A percentile compares a stretch with the other conserved stretches of the same genome.
These are phyloP conservation scores for Glycine soja DNA, from an alignment of 306 rosid genomes.

Conservation along the genomic window DNA sequence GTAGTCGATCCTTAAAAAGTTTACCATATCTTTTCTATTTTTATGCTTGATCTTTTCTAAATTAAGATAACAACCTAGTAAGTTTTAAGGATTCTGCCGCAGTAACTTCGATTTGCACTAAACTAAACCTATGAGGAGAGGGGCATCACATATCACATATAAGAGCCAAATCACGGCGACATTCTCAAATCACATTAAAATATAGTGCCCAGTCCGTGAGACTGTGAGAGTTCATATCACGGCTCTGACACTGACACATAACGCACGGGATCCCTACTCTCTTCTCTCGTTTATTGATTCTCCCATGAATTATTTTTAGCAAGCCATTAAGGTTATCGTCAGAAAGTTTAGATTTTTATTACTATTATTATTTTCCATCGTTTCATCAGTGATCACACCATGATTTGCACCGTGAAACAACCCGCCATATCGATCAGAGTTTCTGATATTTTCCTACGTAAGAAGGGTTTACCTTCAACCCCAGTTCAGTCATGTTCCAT, in stretches of 20 bases:
- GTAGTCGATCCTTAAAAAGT: neutral
- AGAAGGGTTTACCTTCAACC: constrained; percentile 3
- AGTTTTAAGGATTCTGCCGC: neutral
- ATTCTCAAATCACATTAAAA: neutral
- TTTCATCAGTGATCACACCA: constrained; percentile 17
- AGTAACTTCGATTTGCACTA: neutral
- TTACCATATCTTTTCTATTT: neutral
- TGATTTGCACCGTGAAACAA: constrained; percentile 52
- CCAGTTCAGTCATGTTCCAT: constrained; percentile 27
- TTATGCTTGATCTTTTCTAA: neutral
- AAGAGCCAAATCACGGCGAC: neutral
- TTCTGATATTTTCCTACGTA: constrained; percentile 35
- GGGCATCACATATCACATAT: neutral
- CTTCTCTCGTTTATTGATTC: no score
- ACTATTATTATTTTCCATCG: neutral
- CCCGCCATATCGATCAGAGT: constrained; percentile 33
- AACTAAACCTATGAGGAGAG: no score
- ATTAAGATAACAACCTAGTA: neutral
- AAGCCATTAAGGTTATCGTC: constrained; percentile 25
- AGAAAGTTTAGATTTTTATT: constrained; percentile 36
- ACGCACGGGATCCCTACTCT: constrained; percentile 17
- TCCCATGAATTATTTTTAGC: neutral
- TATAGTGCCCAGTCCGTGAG: constrained; percentile 41
- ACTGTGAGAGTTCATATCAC: constrained; percentile 42
- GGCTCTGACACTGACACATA: constrained; percentile 44